A percentile compares a stretch with the other conserved stretches of the same genome.
These are phyloP conservation scores for Phlebopus sp. DNA, from an alignment of 1,284 basidiomycete genomes.

Conservation along the genomic window DNA sequence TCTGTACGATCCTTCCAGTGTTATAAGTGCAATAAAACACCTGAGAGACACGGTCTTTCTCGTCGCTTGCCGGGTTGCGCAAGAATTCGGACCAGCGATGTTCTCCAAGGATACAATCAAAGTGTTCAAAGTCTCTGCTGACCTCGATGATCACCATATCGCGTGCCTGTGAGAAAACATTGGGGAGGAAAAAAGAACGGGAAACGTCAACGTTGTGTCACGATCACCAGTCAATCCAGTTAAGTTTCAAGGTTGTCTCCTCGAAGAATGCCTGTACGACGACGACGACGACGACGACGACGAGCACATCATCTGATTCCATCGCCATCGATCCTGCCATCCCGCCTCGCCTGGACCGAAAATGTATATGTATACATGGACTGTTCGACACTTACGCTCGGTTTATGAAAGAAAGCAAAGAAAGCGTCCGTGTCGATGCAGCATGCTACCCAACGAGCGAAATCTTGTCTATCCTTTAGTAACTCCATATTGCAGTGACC, in stretches of 20 bases:
- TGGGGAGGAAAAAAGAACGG: neutral
- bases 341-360: too few species aligned
- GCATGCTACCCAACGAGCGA: conserved; percentile 63
- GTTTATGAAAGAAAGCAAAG: conserved; percentile 59
- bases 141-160: conserved; percentile 66
- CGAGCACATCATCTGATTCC: neutral
- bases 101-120: conserved; percentile 54
- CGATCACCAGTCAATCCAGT: too few species aligned
- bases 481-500: conserved; percentile 50
- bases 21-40: conserved; percentile 54
- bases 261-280: too few species aligned
- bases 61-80: conserved; percentile 40
- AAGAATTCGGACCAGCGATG: conserved; percentile 63
- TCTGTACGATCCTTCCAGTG: conserved; percentile 43
- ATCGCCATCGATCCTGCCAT: neutral
- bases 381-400: conserved; percentile 44
- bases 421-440: conserved; percentile 47
- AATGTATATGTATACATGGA: neutral
- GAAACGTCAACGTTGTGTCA: neutral
- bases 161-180: conserved; percentile 46
- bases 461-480: conserved; percentile 44
- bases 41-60: conserved; percentile 39
- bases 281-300: too few species aligned
- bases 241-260: too few species aligned
- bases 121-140: conserved; percentile 35